These are phyloP conservation scores for Magnaporthiopsis incrustans DNA, from an alignment of 2,329 filamentous ascomycete species.

Conservation along the genomic window DNA sequence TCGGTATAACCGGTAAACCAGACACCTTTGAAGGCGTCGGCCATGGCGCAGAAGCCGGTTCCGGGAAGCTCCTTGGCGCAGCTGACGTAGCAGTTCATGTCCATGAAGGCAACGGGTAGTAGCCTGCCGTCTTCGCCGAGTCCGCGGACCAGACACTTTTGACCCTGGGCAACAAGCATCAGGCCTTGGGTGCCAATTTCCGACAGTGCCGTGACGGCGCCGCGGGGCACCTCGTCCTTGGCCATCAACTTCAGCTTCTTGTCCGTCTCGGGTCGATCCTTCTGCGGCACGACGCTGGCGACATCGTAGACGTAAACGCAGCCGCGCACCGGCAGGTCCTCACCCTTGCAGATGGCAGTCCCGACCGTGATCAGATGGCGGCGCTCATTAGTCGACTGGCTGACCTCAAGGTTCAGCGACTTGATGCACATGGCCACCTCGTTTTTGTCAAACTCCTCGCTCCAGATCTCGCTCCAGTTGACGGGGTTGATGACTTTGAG, in stretches of 20 bases:
- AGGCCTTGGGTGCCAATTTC: slow-evolving; percentile 82
- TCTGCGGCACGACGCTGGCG: slow-evolving; percentile 84
- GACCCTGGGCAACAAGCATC: slow-evolving; percentile 83
- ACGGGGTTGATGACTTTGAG: slow-evolving; percentile 72
- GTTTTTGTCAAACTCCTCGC: slow-evolving; percentile 60
- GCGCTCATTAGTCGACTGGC: slow-evolving; percentile 82
- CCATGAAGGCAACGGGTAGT: slow-evolving; percentile 91
- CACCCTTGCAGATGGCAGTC: slow-evolving; percentile 77
- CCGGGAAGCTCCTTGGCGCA: slow-evolving; percentile 75
- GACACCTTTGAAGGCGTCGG: slow-evolving; percentile 84
- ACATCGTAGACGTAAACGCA: slow-evolving; percentile 87
- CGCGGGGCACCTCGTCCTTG: slow-evolving; percentile 84
- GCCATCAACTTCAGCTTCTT: slow-evolving; percentile 78
- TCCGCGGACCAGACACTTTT: slow-evolving; percentile 95
- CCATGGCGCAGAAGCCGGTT: slow-evolving; percentile 79
- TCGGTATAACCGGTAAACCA: slow-evolving; percentile 97
- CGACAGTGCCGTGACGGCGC: slow-evolving; percentile 79
- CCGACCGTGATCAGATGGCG: slow-evolving; percentile 77
- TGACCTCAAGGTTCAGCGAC: slow-evolving; percentile 78
- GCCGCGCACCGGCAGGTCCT: slow-evolving; percentile 81
- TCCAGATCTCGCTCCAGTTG: slow-evolving; percentile 73
- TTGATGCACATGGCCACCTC: slow-evolving; percentile 78
- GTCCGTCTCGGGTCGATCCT: slow-evolving; percentile 76
- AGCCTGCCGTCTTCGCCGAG: slow-evolving; percentile 92
- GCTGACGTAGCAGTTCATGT: slow-evolving; percentile 90